Conservation (phyloP, 1,284 basidiomycete species). For the Entoloma clypeatum region DNA sequence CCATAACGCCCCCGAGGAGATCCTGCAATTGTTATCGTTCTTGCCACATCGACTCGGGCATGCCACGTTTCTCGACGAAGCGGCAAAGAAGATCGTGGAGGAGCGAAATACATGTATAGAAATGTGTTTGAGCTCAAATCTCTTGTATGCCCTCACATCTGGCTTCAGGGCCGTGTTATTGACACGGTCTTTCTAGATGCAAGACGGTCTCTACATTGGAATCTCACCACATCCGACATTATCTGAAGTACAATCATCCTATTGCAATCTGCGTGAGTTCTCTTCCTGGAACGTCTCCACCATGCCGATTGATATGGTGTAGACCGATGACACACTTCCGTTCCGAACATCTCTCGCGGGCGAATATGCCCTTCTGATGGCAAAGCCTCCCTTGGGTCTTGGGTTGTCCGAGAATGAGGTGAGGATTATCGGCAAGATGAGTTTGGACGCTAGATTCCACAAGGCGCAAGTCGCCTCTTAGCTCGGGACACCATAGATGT, state of each 20-base stretch:
- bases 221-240: constrained; percentile 68
- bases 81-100: constrained; percentile 54
- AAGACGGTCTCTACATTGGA: constrained; percentile 65
- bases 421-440: constrained; percentile 53
- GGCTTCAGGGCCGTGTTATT: not conserved
- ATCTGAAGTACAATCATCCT: constrained; percentile 61
- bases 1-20: constrained; percentile 54
- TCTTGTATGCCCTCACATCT: constrained; percentile 48
- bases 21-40: constrained; percentile 59
- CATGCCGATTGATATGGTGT: constrained; percentile 1
- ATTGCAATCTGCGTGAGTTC: constrained; percentile 70
- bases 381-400: constrained; percentile 61
- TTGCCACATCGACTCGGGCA: constrained; percentile 73
- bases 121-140: constrained; percentile 79
- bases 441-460: constrained; percentile 56
- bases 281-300: not conserved
- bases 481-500: too few species aligned
- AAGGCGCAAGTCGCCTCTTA: too few species aligned
- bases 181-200: constrained; percentile 41
- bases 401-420: constrained; percentile 62
- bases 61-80: constrained; percentile 72
- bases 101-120: constrained; percentile 65
- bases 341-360: constrained; percentile 69
- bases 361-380: constrained; percentile 77
- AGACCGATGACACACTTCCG: constrained; percentile 81